Evolutionary conservation across 2,329 filamentous ascomycete species (phyloP).

Genomic region (Alternaria incomplexa): DNA sequence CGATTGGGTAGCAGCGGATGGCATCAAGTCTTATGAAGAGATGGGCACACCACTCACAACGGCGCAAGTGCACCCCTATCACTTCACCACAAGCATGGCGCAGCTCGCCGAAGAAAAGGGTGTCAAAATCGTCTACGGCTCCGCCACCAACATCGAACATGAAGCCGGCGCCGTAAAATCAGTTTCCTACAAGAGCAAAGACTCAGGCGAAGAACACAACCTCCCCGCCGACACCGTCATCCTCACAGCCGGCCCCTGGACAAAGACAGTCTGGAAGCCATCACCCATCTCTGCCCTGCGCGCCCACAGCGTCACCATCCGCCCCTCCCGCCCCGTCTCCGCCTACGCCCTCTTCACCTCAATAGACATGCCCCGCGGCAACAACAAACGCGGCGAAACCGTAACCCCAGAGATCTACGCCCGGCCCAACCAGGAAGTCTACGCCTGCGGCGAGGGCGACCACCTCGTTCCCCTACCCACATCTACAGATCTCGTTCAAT

Average conservation of each 20-base stretch:
- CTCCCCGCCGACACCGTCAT: constrained; percentile 64
- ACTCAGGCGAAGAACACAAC: constrained; percentile 51
- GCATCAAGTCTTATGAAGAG: constrained; percentile 73
- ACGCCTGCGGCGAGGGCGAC: constrained; percentile 93
- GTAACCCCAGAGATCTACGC: constrained; percentile 95
- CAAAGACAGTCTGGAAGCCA: constrained; percentile 57
- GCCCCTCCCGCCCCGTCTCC: constrained; percentile 65
- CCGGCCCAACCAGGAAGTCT: constrained; percentile 84
- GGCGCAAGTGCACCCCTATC: constrained; percentile 90
- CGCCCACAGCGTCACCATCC: constrained; percentile 68
- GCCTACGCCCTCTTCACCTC: constrained; percentile 86
- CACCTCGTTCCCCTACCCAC: constrained; percentile 74
- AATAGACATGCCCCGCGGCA: constrained; percentile 71
- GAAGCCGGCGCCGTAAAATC: constrained; percentile 62
- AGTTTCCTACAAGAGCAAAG: constrained; percentile 67
- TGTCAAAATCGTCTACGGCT: constrained; percentile 67
- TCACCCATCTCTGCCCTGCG: constrained; percentile 66
- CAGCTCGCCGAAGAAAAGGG: constrained; percentile 70
- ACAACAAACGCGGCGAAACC: constrained; percentile 47
- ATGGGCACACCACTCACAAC: constrained; percentile 85
- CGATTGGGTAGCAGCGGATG: constrained; percentile 78
- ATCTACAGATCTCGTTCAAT: constrained; percentile 75
- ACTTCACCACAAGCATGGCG: constrained; percentile 87
- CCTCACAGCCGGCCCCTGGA: constrained; percentile 69
- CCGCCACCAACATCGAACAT: constrained; percentile 71